These are phyloP conservation scores for Pyrenochaeta sp. DNA, from an alignment of 2,329 filamentous ascomycete species.

Conservation along the genomic window DNA sequence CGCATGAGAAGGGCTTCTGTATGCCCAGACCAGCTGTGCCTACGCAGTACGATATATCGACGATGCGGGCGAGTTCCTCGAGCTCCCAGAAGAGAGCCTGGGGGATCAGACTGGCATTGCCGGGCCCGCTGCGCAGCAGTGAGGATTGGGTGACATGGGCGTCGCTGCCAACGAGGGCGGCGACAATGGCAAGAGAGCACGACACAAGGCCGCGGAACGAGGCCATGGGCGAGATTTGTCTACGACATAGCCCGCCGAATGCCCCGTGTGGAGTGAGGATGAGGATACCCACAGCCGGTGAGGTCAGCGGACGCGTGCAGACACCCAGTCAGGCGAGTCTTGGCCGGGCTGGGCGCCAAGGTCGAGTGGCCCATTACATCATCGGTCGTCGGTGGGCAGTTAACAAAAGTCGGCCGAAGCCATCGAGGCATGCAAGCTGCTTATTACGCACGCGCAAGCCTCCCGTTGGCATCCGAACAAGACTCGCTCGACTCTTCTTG, in stretches of 20 bases:
- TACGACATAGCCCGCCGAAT: slow-evolving; percentile 43
- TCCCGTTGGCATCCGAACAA: slow-evolving; percentile 38
- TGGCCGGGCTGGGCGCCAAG: slow-evolving; percentile 7
- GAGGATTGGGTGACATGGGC: slow-evolving; percentile 35
- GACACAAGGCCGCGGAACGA: slow-evolving; percentile 31
- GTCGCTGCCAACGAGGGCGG: slow-evolving; percentile 11
- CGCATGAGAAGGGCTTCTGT: slow-evolving; percentile 81
- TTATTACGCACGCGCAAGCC: slow-evolving; percentile 22
- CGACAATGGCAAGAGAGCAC: slow-evolving; percentile 24
- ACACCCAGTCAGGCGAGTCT: slow-evolving; percentile 1
- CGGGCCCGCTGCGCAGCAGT: slow-evolving; percentile 31
- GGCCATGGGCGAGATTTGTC: slow-evolving; percentile 25
- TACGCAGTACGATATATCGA: slow-evolving; percentile 95
- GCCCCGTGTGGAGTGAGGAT: no score
- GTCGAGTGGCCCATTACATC: slow-evolving; percentile 13
- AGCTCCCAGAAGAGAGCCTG: slow-evolving; percentile 77
- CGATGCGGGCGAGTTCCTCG: slow-evolving; percentile 87
- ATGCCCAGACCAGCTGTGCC: slow-evolving; percentile 86
- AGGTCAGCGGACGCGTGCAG: slow-evolving; percentile 29
- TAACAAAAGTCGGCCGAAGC: slow-evolving; percentile 3
- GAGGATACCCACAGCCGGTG: slow-evolving; percentile 21
- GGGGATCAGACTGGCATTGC: slow-evolving; percentile 60
- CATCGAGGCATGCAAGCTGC: slow-evolving; percentile 18
- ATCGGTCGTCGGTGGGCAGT: not conserved
- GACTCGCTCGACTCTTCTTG: slow-evolving; percentile 20